Evolutionary conservation across 495 filamentous ascomycete species (phyloP).

Genomic region (Lasiosphaeria hispida): DNA sequence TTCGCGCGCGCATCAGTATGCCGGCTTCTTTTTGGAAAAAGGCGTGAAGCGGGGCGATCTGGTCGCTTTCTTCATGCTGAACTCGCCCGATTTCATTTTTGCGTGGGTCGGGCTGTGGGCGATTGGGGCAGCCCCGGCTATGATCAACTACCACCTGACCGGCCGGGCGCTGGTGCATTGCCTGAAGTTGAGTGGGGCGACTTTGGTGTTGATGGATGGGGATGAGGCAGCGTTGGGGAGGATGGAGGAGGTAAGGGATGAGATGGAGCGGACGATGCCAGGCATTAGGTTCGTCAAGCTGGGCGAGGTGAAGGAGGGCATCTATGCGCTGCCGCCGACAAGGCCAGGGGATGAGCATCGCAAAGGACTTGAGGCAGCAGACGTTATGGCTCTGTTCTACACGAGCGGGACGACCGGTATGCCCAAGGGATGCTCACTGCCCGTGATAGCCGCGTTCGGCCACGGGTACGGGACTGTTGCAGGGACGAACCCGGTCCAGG

Average conservation of each 20-base stretch:
- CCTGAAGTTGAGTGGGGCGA: slow-evolving; percentile 55
- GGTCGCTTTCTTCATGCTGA: slow-evolving; percentile 67
- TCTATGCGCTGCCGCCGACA: slow-evolving; percentile 46
- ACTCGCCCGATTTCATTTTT: slow-evolving; percentile 64
- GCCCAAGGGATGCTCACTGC: slow-evolving; percentile 52
- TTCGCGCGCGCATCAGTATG: slow-evolving; percentile 58
- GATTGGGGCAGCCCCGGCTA: slow-evolving; percentile 41
- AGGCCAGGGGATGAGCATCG: slow-evolving; percentile 52
- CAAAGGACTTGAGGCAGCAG: slow-evolving; percentile 43
- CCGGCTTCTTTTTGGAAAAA: slow-evolving; percentile 58
- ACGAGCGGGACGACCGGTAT: slow-evolving; percentile 60
- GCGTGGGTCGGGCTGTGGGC: slow-evolving; percentile 48
- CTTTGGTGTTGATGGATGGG: slow-evolving; percentile 64
- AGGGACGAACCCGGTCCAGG: slow-evolving; percentile 16
- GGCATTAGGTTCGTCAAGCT: slow-evolving; percentile 55
- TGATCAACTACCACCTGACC: slow-evolving; percentile 57
- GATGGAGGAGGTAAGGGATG: slow-evolving; percentile 51
- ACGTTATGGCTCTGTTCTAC: slow-evolving; percentile 63
- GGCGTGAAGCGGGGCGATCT: slow-evolving; percentile 65
- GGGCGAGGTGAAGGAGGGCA: slow-evolving; percentile 44
- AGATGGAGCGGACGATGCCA: slow-evolving; percentile 42
- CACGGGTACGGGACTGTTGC: slow-evolving; percentile 26
- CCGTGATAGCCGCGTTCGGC: slow-evolving; percentile 38
- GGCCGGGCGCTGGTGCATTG: slow-evolving; percentile 70
- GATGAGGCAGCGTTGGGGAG: slow-evolving; percentile 52